Evolutionary conservation across 192 early-diverging fungal genomes (phyloP).

Genomic region (Phycomyces blakesleeanus): DNA sequence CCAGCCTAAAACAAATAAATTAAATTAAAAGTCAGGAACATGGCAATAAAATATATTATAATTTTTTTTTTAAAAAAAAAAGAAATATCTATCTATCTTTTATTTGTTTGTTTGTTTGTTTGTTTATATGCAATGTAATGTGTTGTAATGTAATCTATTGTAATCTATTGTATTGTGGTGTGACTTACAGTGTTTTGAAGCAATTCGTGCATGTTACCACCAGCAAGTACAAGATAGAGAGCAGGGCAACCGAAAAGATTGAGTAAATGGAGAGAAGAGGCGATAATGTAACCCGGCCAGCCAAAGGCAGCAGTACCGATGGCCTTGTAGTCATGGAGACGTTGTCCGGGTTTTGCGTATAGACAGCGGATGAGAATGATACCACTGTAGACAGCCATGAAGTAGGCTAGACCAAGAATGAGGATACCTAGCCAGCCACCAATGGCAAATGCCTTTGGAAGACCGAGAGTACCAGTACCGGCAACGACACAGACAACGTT

Average conservation of each 20-base stretch:
- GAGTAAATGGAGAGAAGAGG: conserved; percentile 57
- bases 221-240: conserved; percentile 74
- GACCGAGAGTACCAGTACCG: conserved; percentile 81
- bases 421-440: conserved; percentile 76
- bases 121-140: too few species aligned
- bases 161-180: too few species aligned
- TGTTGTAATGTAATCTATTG: too few species aligned
- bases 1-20: conserved; percentile 14
- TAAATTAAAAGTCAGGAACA: neutral
- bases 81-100: too few species aligned
- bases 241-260: conserved; percentile 67
- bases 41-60: too few species aligned
- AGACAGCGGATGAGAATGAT: conserved; percentile 73
- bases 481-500: conserved; percentile 49
- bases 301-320: conserved; percentile 79
- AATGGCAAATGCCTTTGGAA: conserved; percentile 75
- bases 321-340: conserved; percentile 55
- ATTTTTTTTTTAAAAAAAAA: too few species aligned
- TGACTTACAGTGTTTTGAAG: conserved; percentile 34
- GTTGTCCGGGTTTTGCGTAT: conserved; percentile 57
- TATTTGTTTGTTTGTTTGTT: too few species aligned
- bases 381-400: conserved; percentile 70
- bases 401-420: conserved; percentile 63
- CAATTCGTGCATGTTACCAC: conserved; percentile 64
- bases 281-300: conserved; percentile 55